Percentiles rank a stretch among this genome's conserved stretches.
phyloP scores from a whole-genome alignment of 768 basidiomycete genomes.

The Mycena indigotica region DNA sequence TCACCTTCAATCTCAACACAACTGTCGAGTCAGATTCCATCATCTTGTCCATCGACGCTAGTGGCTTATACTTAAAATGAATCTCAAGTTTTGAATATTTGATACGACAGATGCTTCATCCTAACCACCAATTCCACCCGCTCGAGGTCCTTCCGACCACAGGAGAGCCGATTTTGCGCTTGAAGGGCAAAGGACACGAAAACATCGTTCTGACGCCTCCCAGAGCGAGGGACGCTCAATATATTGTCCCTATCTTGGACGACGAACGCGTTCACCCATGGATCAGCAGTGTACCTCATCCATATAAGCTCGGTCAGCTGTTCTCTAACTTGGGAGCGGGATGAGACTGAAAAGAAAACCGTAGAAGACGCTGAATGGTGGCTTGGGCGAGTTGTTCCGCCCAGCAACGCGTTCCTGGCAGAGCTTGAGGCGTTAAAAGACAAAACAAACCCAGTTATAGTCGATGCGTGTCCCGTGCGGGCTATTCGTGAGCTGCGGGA shows the following conservation, averaged over 20 bases:
- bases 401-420: conserved; percentile 30
- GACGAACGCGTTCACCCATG: conserved; percentile 45
- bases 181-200: conserved; percentile 41
- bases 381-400: conserved; percentile 26
- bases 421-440: conserved; percentile 31
- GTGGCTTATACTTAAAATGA: too few relatives aligned
- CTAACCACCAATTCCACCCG: conserved; percentile 27
- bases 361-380: conserved; percentile 32
- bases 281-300: conserved; percentile 49
- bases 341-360: neutral
- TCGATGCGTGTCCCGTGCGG: conserved; percentile 49
- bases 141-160: conserved; percentile 44
- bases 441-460: conserved; percentile 28
- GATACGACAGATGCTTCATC: neutral
- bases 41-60: too few relatives aligned
- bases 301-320: conserved; percentile 45
- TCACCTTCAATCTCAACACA: too few relatives aligned
- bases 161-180: conserved; percentile 56
- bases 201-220: conserved; percentile 60
- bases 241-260: conserved; percentile 43
- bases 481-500: conserved; percentile 52
- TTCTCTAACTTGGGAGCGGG: neutral
- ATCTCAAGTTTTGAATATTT: too few relatives aligned
- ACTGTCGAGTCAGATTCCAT: too few relatives aligned
- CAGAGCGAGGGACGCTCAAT: conserved; percentile 44